Percentiles rank a stretch among this genome's conserved stretches.
phyloP scores from a whole-genome alignment of 805 yeast genomes.

The Dipodascopsis uninucleata region DNA sequence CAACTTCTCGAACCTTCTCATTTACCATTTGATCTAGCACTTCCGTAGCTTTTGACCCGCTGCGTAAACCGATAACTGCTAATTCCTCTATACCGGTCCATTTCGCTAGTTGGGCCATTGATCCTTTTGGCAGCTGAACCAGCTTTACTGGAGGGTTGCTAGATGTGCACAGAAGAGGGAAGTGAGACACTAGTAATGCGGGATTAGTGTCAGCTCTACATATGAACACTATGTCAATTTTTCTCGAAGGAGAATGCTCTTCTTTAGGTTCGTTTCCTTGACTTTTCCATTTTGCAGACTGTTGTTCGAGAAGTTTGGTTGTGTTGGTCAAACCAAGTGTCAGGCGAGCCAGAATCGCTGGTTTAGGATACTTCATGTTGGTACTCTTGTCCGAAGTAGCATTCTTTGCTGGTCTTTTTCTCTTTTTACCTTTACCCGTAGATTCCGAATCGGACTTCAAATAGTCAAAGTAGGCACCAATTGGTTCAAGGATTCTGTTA shows the following conservation, averaged over 20 bases:
- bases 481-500: constrained; percentile 12
- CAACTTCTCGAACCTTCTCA: constrained; percentile 5
- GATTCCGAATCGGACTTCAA: too few relatives aligned
- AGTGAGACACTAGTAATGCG: constrained; percentile 25
- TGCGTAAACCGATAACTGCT: constrained; percentile 18
- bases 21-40: constrained; percentile 8
- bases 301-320: constrained; percentile 21
- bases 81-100: constrained; percentile 14
- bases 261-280: not conserved
- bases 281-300: constrained; percentile 4
- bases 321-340: constrained; percentile 22
- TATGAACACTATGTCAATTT: constrained; percentile 24
- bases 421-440: constrained; percentile 2
- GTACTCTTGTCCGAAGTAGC: not conserved
- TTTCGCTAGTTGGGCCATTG: constrained; percentile 8
- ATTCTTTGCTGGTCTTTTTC: not conserved
- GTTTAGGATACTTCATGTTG: constrained; percentile 1
- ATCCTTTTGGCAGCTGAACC: constrained; percentile 17
- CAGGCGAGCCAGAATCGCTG: constrained; percentile 10
- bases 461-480: constrained; percentile 8
- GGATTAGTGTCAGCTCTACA: constrained; percentile 29
- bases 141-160: constrained; percentile 16
- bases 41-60: constrained; percentile 3
- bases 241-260: not conserved
- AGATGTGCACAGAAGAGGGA: constrained; percentile 24